Base-by-base conservation (phyloP, 2,329 filamentous ascomycete genomes). In the Biscogniauxia mediterranea region DNA sequence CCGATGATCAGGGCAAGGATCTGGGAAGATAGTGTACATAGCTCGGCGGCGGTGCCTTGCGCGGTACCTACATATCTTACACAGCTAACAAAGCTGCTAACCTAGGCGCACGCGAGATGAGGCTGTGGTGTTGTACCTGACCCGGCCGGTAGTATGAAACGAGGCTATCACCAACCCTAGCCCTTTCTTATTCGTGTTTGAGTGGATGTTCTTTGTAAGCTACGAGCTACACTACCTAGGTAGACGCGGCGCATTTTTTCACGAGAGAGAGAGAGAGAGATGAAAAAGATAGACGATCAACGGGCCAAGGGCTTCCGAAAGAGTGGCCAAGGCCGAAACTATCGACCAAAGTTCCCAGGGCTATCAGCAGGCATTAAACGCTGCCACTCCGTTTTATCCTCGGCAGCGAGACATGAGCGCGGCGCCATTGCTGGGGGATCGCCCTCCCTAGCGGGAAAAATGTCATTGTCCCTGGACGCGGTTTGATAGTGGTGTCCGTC, bases 401-500 rank as follows among this genome's bases (percentile, higher is more conserved):
- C 13, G 15, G 38, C 5, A 46, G 38, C 38, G 38, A 46, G 38
- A 46, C 11, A 46, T 46, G 38, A n/a, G 38, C 38, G 38, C 17
- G 38, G 38, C 38, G 38, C 17, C 2, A 17, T 46, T 46, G 17
- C 38, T n/a, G 38, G 38, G 38, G 38, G 38, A 46, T n/a, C 17
- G 38, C 15, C 38, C 38, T 46, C 38, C 38, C 38, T 46, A 17
- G 17, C 38, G 38, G 38, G 38, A 11, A 15, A 15, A n/a, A 46
- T 17, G 15, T 4, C 17, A 46, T 46, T n/a, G 17, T 46, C 38
- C 38, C 38, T 46, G 38, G 17, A 64, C 61, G 57, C 42, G 13
- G 19, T 20, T 21, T 57, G 50, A 60, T 62, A 56, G 58, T 63
- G 64, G 60, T 63, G 62, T 64, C 63, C 63, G 28, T 66, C 64